Percentiles rank a stretch among this genome's conserved stretches.
Conservation (phyloP, 108 stramenopile genomes). For the Cyclotella sp. region DNA sequence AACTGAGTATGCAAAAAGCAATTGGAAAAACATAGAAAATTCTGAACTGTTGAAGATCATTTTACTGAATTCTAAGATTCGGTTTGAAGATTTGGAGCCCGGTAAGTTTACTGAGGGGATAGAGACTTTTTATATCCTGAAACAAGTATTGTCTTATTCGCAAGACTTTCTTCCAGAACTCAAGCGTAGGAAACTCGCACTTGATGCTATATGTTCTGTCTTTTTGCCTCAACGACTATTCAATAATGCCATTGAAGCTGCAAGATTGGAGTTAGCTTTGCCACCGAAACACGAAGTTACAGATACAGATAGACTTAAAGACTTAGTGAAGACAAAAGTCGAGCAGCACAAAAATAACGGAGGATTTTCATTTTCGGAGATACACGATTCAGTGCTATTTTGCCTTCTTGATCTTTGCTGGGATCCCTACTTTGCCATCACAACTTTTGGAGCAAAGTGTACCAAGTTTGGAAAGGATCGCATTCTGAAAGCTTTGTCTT, state of each 20-base stretch:
- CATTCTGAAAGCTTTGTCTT: constrained; percentile 3
- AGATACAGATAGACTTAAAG: neutral
- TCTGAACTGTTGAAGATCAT: constrained; percentile 2
- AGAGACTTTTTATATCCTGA: neutral
- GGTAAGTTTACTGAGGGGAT: neutral
- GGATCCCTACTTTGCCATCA: constrained; percentile 4
- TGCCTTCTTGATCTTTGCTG: constrained; percentile 9
- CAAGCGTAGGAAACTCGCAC: constrained; percentile 2
- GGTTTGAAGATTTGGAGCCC: neutral
- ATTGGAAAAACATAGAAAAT: neutral
- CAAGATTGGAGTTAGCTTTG: neutral
- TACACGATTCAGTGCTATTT: neutral
- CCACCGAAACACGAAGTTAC: neutral
- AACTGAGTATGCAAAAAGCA: neutral
- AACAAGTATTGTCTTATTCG: no score
- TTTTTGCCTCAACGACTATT: neutral
- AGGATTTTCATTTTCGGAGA: neutral
- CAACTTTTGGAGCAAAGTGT: neutral
- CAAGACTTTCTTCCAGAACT: constrained; percentile 3
- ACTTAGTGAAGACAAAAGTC: neutral
- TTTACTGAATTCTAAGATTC: neutral
- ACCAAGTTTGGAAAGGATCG: constrained; percentile 16
- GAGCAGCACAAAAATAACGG: neutral
- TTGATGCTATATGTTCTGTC: neutral
- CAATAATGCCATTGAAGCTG: neutral